Evolutionary conservation across 2,329 filamentous ascomycete genomes (phyloP).

Genomic region (Trichothecium roseum): DNA sequence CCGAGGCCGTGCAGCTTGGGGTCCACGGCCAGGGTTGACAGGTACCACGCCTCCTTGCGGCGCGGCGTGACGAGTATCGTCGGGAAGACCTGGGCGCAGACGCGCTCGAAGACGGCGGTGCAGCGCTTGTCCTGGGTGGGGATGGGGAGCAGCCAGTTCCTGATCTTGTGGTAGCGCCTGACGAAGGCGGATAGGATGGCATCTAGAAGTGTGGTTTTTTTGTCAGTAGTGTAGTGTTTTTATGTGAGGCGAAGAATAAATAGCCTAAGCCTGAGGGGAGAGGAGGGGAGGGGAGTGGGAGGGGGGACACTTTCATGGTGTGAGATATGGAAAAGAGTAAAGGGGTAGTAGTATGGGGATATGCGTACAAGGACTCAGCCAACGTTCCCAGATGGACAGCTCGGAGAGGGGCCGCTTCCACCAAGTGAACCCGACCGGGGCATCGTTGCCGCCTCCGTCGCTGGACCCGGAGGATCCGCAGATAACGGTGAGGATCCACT

Average conservation of each 20-base stretch:
- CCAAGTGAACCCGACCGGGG: constrained; percentile 20
- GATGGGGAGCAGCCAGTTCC: constrained; percentile 14
- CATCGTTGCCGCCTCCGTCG: constrained; percentile 6
- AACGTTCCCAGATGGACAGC: constrained; percentile 17
- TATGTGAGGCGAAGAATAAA: not conserved
- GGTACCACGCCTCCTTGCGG: constrained; percentile 22
- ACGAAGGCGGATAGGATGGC: constrained; percentile 20
- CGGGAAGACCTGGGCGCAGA: constrained; percentile 14
- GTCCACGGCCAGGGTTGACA: constrained; percentile 21
- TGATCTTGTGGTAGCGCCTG: constrained; percentile 11
- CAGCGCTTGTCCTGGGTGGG: constrained; percentile 10
- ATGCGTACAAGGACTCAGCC: constrained; percentile 19
- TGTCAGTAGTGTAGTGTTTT: not conserved
- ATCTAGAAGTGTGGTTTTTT: constrained; percentile 7
- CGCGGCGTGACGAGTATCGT: constrained; percentile 15
- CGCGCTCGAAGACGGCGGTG: constrained; percentile 14
- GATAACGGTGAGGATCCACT: constrained; percentile 17
- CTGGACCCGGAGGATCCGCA: constrained; percentile 10
- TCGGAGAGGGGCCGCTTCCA: constrained; percentile 18
- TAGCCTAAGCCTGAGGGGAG: not conserved
- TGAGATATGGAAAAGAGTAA: constrained; percentile 1
- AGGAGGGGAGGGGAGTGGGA: not conserved
- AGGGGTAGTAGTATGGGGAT: too few species aligned
- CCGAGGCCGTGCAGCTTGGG: constrained; percentile 20
- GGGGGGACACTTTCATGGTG: not conserved